phyloP scores from a whole-genome alignment of 345 rosid genomes.

The Theobroma cacao region DNA sequence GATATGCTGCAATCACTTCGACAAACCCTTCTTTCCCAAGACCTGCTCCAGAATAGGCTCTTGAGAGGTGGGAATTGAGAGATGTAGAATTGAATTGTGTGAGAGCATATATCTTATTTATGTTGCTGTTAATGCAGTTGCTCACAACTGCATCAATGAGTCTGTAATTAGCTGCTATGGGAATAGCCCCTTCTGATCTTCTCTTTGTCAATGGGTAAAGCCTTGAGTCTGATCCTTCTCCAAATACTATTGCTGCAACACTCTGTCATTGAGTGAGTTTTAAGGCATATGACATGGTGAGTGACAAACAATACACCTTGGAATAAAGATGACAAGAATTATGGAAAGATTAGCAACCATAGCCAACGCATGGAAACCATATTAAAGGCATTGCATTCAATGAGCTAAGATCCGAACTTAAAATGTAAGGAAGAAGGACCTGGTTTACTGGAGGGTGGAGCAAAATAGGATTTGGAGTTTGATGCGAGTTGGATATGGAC shows the following conservation, averaged over 20 bases:
- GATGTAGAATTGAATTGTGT: slow-evolving; percentile 90
- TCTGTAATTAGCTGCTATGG: slow-evolving; percentile 69
- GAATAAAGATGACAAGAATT: neutral
- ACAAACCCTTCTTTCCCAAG: slow-evolving; percentile 65
- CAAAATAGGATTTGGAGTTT: slow-evolving; percentile 23
- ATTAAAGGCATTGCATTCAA: neutral
- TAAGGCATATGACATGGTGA: neutral
- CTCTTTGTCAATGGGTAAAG: slow-evolving; percentile 76
- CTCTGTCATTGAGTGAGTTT: slow-evolving; percentile 31
- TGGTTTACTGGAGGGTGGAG: slow-evolving; percentile 42
- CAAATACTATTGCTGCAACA: slow-evolving; percentile 79
- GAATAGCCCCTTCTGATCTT: slow-evolving; percentile 84
- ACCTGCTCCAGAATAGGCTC: slow-evolving; percentile 58
- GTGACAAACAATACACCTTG: neutral
- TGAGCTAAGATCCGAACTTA: neutral
- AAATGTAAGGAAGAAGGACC: slow-evolving; percentile 23
- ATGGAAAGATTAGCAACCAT: neutral
- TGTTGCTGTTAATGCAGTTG: slow-evolving; percentile 85
- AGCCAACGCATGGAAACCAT: neutral
- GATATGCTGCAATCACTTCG: slow-evolving; percentile 83
- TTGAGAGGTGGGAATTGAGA: slow-evolving; percentile 75
- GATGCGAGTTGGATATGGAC: slow-evolving; percentile 27
- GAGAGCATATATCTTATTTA: slow-evolving; percentile 74
- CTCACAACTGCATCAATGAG: slow-evolving; percentile 79
- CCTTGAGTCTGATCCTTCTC: slow-evolving; percentile 63